Base-by-base conservation (phyloP, 768 basidiomycete species). In the Psilocybe sp. region DNA sequence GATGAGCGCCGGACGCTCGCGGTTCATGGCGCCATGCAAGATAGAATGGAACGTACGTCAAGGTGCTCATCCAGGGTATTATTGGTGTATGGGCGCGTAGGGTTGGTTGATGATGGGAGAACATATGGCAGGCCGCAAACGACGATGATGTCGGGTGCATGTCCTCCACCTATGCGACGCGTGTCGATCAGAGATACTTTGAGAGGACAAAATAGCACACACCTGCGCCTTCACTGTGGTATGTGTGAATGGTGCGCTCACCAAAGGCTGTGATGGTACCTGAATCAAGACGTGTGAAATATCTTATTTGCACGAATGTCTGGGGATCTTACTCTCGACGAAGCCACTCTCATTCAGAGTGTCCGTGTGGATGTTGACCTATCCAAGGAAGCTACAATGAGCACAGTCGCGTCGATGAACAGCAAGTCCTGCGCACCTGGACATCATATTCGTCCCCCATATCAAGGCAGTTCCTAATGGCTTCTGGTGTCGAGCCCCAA, bases 131-230 rank as follows among this genome's bases (percentile, higher is more conserved):
- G 79, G 23, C 90, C 92, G 54, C 93, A 96, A 16, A 98, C 95
- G n/a, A 91, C 87, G 63, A 99, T 96, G 67, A 98, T 98, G 60
- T 98, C 97, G 0, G 97, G 97, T 2, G 96, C 96, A 63, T 98
- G 96, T 11, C 97, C 94, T 12, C 94, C 93, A 43, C 94, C 88
- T 86, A 47, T 12, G 28, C 40, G 10, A 18, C 32, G 23, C 7
- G 23, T 7, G 23, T 28, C 23, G 32, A 31, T 40, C 31, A 14
- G 23, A 50, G 28, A 50, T 48, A 15, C 5, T 32, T 23, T 20
- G 2, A 41, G 28, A 13, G 12, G 31, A 11, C 46, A 12, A 40
- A 14, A n/a, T 18, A 34, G 49, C 58, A 51, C 62, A 44, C 47
- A 84, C 91, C 94, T 46, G 95, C 95, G 40, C 96, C 96, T 73